These are phyloP conservation scores for Fusarium sp. DNA, from an alignment of 2,329 filamentous ascomycete genomes.

Conservation along the genomic window DNA sequence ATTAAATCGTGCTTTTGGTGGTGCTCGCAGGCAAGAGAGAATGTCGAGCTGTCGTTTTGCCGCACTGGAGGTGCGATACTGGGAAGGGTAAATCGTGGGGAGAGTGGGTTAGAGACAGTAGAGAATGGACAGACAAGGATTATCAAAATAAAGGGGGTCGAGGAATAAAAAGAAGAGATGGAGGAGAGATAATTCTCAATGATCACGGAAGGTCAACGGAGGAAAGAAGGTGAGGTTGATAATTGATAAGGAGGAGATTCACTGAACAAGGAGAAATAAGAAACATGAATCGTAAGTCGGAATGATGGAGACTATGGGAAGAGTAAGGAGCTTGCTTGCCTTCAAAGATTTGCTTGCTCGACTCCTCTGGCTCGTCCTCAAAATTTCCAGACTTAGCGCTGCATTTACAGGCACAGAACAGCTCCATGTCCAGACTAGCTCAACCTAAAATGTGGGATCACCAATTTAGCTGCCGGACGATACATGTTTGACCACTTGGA, in stretches of 20 bases:
- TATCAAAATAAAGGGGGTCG: constrained; percentile 34
- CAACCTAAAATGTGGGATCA: constrained; percentile 38
- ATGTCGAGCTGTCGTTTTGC: constrained; percentile 28
- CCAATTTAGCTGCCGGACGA: constrained; percentile 40
- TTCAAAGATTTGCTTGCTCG: constrained; percentile 6
- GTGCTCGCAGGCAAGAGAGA: constrained; percentile 12
- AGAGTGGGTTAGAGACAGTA: constrained; percentile 22
- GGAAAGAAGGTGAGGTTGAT: neutral
- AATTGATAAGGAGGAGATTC: constrained; percentile 2
- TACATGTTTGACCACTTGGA: neutral
- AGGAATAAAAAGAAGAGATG: neutral
- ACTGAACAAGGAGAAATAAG: constrained; percentile 4
- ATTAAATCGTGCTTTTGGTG: constrained; percentile 11
- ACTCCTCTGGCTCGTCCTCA: neutral
- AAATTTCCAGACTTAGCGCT: constrained; percentile 2
- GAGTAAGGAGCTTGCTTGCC: constrained; percentile 20
- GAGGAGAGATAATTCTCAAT: neutral
- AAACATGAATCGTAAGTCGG: constrained; percentile 23
- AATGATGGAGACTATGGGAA: constrained; percentile 29
- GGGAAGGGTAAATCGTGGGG: constrained; percentile 26
- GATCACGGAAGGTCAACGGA: neutral
- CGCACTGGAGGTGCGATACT: constrained; percentile 9
- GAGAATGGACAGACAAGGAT: constrained; percentile 42
- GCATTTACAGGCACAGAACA: constrained; percentile 6
- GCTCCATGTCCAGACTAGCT: constrained; percentile 24